Base-by-base conservation (phyloP, 768 basidiomycete species). In the Cytidiella melzeri region DNA sequence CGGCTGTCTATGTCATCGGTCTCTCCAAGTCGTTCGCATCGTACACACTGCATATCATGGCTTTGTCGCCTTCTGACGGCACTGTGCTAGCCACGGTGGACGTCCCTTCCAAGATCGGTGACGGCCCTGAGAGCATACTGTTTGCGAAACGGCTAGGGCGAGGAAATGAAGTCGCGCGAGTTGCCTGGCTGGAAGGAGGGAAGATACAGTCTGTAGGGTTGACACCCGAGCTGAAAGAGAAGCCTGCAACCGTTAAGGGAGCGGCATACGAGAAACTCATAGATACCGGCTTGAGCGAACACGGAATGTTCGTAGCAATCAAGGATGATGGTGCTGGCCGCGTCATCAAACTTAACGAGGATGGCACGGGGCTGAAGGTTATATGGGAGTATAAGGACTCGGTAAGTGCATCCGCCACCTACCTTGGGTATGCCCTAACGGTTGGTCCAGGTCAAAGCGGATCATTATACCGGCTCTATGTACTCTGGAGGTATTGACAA, bases 21-120 rank as follows among this genome's bases (percentile, higher is more conserved):
- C 63, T 80, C 51, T 61, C 62, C 6, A 71, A 65, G 53, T 73
- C 62, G 37, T 73, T 67, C 58, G 51, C 66, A 38, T 73, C 82
- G 0, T 81, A 83, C 57, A 83, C 83, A 12, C 67, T 95, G 1
- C 81, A 87, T 48, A 70, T 87, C 54, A 77, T 81, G 19, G 70
- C 81, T 1, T 67, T 94, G 5, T 73, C 79, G 43, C 59, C 81
- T 0, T 46, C 63, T 2, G 79, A 75, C 3, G 87, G 84, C 3
- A 67, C 73, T 34, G 54, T 82, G 19, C 57, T 84, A 47, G 59
- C 71, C 11, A 72, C 65, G 20, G 69, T 67, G 1, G 69, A 77
- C 49, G 65, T 92, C 27, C 76, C 81, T 12, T 84, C 84, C 1
- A 69, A 58, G 34, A 67, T 81, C 41, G 42, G 53, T 1, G 57